These are phyloP conservation scores for Xylaria hypoxylon DNA, from an alignment of 2,329 filamentous ascomycete genomes.

Conservation along the genomic window DNA sequence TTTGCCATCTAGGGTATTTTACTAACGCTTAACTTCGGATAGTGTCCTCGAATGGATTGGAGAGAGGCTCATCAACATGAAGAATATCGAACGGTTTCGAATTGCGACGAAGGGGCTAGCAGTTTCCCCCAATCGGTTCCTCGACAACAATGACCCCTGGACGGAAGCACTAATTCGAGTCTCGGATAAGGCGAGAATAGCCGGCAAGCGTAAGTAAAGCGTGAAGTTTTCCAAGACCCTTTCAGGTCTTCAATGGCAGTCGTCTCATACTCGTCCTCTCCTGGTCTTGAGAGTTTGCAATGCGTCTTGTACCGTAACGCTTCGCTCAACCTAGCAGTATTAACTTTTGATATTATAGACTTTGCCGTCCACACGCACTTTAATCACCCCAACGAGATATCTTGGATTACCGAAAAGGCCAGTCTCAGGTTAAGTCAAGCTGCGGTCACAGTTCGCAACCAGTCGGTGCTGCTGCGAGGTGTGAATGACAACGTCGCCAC, in stretches of 20 bases:
- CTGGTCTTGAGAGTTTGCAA: neutral
- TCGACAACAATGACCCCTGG: constrained; percentile 66
- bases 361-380: constrained; percentile 72
- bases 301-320: neutral
- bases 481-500: constrained; percentile 67
- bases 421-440: constrained; percentile 62
- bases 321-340: neutral
- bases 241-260: neutral
- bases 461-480: constrained; percentile 68
- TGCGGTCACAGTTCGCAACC: constrained; percentile 69
- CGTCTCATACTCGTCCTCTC: no score
- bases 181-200: constrained; percentile 60
- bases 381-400: constrained; percentile 71
- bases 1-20: neutral
- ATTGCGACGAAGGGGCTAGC: constrained; percentile 72
- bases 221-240: neutral
- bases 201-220: constrained; percentile 64
- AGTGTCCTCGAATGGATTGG: constrained; percentile 64
- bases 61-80: constrained; percentile 65
- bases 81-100: constrained; percentile 69
- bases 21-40: neutral
- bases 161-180: constrained; percentile 63
- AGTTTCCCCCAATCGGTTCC: constrained; percentile 66
- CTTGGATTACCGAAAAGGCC: constrained; percentile 67
- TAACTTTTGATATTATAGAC: constrained; percentile 18